Evolutionary conservation across 352 stramenopile genomes (phyloP).

Genomic region (Phytopythium boreale): DNA sequence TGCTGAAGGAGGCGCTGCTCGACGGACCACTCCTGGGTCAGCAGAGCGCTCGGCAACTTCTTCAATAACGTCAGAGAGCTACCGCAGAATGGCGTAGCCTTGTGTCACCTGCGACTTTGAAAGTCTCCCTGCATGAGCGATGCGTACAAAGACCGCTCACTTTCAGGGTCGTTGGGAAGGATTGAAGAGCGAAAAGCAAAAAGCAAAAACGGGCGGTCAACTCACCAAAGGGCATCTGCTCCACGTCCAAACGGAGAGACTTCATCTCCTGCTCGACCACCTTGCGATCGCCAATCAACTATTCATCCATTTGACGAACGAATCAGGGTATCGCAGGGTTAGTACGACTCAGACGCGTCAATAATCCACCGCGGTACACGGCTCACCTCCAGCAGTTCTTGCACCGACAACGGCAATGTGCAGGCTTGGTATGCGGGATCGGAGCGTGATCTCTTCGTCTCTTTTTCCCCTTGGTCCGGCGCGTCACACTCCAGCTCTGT

Average conservation of each 20-base stretch:
- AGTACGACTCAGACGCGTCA: too few relatives aligned
- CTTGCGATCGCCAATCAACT: neutral
- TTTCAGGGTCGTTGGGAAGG: too few relatives aligned
- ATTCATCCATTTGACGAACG: too few relatives aligned
- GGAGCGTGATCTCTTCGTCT: too few relatives aligned
- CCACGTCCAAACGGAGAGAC: neutral
- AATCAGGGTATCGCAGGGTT: too few relatives aligned
- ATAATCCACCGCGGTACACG: neutral
- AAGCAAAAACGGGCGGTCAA: neutral
- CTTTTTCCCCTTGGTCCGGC: too few relatives aligned
- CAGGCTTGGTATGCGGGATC: neutral
- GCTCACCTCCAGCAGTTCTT: conserved; percentile 37
- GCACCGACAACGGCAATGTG: conserved; percentile 28
- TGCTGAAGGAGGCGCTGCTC: conserved; percentile 13
- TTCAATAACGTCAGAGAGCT: conserved; percentile 36
- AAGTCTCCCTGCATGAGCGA: conserved; percentile 21
- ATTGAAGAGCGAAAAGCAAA: too few relatives aligned
- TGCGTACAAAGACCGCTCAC: neutral
- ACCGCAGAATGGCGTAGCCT: conserved; percentile 51
- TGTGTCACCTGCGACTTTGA: conserved; percentile 64
- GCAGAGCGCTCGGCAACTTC: conserved; percentile 33
- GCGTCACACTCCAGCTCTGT: too few relatives aligned
- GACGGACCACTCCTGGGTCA: conserved; percentile 5
- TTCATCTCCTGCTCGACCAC: neutral
- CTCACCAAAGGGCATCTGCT: neutral